Base-by-base conservation (phyloP, 148 eudicot genomes). In the Fagopyrum homotropicum region DNA sequence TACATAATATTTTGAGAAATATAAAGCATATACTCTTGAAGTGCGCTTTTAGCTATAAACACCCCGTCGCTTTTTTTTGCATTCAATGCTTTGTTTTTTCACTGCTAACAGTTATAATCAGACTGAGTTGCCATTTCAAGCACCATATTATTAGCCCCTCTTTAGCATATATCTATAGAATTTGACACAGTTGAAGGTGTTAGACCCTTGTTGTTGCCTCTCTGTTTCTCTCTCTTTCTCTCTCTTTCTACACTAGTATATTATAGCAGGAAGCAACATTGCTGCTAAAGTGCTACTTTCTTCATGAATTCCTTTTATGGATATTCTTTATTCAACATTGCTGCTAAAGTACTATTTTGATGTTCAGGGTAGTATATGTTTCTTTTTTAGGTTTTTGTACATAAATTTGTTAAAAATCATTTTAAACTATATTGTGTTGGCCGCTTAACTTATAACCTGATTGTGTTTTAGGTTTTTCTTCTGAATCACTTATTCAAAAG, bases 401-500 rank as follows among this genome's bases (percentile, higher is more conserved):
- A 35, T 35, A 35, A 1, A 44, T 22, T 73, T 5, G 10, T 45
- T 50, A 22, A 60, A 35, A 60, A 22, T 26, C 14, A 60, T 7
- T 50, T 71, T 45, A 1, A 9, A 6, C 57, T 72, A 52, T 16
- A 56, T 12, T 4, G 48, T 59, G n/a, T 30, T 40, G 45, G 26
- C 26, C n/a, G 40, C 26, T 75, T 49, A 29, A 30, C 57, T 47
- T 72, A 46, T 45, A 16, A n/a, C 17, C 60, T 55, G 60, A 16
- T 16, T 55, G 22, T 6, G 40, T 45, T 81, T 73, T 81, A 89
- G 93, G 89, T 48, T 87, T 82, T 83, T 77, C 88, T 49, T 77
- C 93, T 4, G 81, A 81, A 63, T 64, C 84, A 22, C 81, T 86
- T 35, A 47, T 86, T 9, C 83, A 83, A 15, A 81, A 73, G 64